These are phyloP conservation scores for Hanseniaspora mollemarum DNA, from an alignment of 805 yeast species.

Conservation along the genomic window DNA sequence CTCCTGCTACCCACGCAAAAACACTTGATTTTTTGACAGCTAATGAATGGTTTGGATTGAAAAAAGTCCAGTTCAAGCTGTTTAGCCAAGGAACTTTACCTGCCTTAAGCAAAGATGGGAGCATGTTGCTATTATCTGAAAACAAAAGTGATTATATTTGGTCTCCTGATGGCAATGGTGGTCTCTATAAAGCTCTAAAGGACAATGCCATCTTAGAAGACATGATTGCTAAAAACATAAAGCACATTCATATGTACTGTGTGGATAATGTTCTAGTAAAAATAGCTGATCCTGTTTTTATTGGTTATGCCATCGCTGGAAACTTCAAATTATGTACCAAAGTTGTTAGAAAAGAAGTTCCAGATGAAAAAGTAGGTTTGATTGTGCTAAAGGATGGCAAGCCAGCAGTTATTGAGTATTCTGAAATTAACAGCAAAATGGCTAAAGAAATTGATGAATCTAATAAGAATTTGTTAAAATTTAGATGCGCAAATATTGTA, in stretches of 20 bases:
- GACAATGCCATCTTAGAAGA: conserved; percentile 57
- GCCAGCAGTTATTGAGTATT: conserved; percentile 91
- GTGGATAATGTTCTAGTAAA: conserved; percentile 88
- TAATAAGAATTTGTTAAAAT: conserved; percentile 45
- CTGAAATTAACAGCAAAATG: conserved; percentile 70
- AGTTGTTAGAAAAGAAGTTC: conserved; percentile 84
- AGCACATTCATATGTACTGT: conserved; percentile 92
- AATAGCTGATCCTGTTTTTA: conserved; percentile 77
- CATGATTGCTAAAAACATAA: conserved; percentile 52
- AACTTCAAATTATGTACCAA: conserved; percentile 74
- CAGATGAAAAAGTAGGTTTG: conserved; percentile 81
- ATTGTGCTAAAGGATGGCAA: conserved; percentile 56
- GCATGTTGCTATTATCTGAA: conserved; percentile 49
- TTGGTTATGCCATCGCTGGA: conserved; percentile 70
- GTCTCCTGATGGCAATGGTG: conserved; percentile 98
- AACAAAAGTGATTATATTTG: conserved; percentile 48
- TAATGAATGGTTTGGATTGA: conserved; percentile 62
- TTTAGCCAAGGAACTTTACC: conserved; percentile 95
- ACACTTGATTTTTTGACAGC: conserved; percentile 61
- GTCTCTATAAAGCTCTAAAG: conserved; percentile 73
- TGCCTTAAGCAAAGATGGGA: conserved; percentile 63
- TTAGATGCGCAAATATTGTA: conserved; percentile 93
- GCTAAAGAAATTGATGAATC: conserved; percentile 50
- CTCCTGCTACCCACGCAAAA: conserved; percentile 65
- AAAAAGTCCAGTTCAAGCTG: conserved; percentile 48